Evolutionary conservation across 345 rosid species (phyloP), one percentile per base, ranked within the genome.

Genomic region (Conringia planisiliqua): DNA sequence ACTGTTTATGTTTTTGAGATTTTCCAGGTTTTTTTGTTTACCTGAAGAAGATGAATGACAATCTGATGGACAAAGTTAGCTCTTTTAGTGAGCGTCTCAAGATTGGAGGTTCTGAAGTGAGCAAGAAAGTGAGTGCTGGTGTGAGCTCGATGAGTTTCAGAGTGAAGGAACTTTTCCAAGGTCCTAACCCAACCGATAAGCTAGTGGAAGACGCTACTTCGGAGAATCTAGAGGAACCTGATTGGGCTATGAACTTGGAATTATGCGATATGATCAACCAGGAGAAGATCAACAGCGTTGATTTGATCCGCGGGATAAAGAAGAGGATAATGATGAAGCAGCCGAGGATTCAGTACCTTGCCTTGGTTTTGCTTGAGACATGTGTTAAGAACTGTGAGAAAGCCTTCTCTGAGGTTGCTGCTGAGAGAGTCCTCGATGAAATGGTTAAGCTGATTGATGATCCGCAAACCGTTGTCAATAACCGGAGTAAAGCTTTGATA

Each of bases 391-490:
- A 94, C 40, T 94, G 97, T 26, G 98, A 91, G 87, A 85, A 88
- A 83, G 96, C 93, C 18, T 94, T 91, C 82, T 90, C 98, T 0
- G 97, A 89, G 80, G 90, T 94, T 78, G 98, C 98, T 8, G 92
- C 97, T 52, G 97, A 94, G 81, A 84, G 97, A 86, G 87, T 94
- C 24, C 88, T 94, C 22, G 98, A 94, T 85, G 98, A 94, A 79
- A 91, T 91, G 89, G 96, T 94, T 66, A 91, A 88, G 82, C 82
- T 94, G 7, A 85, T 94, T 78, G 98, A 94, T 80, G 97, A 94
- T 70, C 97, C 97, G 11, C 96, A 85, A 82, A 91, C 93, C n/a
- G 86, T 90, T 81, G 85, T 94, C 33, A 87, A 86, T 70, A 94
- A 89, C 62, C 81, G 95, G 79, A 94, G 86, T 73, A 94, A 94